A percentile compares a stretch with the other conserved stretches of the same genome.
These are phyloP conservation scores for Carnegiea gigantea DNA, from an alignment of 179 eudicot genomes.

Conservation along the genomic window DNA sequence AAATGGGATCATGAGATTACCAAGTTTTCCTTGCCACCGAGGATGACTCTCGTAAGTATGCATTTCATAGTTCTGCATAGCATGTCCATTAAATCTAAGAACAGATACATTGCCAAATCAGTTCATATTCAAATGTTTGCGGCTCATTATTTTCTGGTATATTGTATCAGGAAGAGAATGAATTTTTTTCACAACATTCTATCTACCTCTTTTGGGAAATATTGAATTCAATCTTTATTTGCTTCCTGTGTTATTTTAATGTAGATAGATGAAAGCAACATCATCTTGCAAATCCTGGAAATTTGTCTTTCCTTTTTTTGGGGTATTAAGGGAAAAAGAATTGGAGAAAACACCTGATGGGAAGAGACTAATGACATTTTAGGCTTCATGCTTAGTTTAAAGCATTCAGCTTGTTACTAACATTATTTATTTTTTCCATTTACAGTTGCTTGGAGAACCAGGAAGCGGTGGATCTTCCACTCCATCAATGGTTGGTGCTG, in stretches of 20 bases:
- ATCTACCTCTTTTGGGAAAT: slow-evolving; percentile 3
- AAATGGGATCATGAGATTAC: slow-evolving; percentile 95
- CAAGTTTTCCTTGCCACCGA: slow-evolving; percentile 77
- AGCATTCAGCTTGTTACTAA: slow-evolving; percentile 4
- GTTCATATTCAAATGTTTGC: neutral
- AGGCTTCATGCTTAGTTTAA: slow-evolving; percentile 1
- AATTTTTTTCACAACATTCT: neutral
- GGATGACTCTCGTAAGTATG: slow-evolving; percentile 81
- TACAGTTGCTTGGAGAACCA: slow-evolving; percentile 92
- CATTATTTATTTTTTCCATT: slow-evolving; percentile 21
- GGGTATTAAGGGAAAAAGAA: neutral
- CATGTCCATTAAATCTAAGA: neutral
- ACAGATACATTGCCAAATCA: neutral
- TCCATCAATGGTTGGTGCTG: slow-evolving; percentile 98
- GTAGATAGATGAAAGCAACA: neutral
- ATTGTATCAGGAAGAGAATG: neutral
- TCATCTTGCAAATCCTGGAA: slow-evolving; percentile 4
- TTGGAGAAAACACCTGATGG: neutral
- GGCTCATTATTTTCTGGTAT: neutral
- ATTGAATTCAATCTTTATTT: neutral
- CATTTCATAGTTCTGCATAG: neutral
- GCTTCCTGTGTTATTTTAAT: neutral
- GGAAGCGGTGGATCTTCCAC: slow-evolving; percentile 99
- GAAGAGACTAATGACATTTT: slow-evolving; percentile 6
- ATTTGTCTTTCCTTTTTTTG: neutral